Base-by-base conservation (phyloP, 2,329 filamentous ascomycete species). In the Cryphonectria carpinicola region DNA sequence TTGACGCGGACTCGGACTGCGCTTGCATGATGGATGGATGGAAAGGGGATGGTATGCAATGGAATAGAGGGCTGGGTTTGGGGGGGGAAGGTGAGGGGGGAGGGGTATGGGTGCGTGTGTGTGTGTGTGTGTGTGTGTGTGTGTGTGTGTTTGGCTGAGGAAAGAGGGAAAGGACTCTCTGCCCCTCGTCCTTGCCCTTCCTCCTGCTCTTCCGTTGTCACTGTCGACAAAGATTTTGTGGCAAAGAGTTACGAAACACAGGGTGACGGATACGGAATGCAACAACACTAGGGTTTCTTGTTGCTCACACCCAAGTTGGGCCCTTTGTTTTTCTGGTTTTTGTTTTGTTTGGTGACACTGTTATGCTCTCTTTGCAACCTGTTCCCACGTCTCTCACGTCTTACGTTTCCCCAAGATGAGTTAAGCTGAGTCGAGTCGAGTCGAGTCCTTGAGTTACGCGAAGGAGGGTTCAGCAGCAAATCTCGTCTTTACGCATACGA, bases 1-100 rank as follows among this genome's bases (percentile, higher is more conserved):
- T 72, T 66, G 71, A 68, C 65, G 68, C 68, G 71, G 71, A 72
- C 65, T 72, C 62, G 65, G 71, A 68, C 66, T 60, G 71, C 68
- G 64, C 39, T 61, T 62, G 58, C 22, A 52, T 32, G 54, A 39
- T 19, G 46, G 19, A 62, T 37, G 19, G 52, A 32, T 14, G 35
- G 49, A 46, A 49, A 49, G 28, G 32, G 49, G 39, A 41, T 56
- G 52, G n/a, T 14, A 56, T 56, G 52, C 25, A 14, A 17, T 37
- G 63, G 63, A 52, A 65, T 60, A 39, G 65, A 60, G 63, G 63
- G 65, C 37, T 67, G 52, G 65, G 65, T n/a, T 28, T 13, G 25
- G 62, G 19, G 43, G 28, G 43, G 54, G 52, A 17, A 35, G 58
- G 35, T 61, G 58, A 61, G 58, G n/a, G n/a, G 52, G 25, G n/a